Conservation (phyloP, 1,139 yeast genomes). For the Yamadazyma blattariae region DNA sequence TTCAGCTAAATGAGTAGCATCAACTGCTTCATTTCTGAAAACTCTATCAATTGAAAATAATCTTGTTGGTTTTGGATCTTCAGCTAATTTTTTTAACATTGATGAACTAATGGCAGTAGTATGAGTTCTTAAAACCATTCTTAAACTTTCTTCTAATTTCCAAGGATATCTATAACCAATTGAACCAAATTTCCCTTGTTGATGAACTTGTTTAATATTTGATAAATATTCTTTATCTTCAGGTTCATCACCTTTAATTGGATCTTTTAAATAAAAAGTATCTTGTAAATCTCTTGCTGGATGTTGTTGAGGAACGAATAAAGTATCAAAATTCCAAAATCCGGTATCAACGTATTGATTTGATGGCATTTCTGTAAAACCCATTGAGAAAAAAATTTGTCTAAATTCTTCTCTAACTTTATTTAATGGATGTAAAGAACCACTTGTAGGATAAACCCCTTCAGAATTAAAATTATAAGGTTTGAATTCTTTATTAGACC, state of each 20-base stretch:
- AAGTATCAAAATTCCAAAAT: constrained; percentile 97
- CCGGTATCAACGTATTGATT: constrained; percentile 97
- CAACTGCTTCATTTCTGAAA: constrained; percentile 99
- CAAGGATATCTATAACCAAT: constrained; percentile 98
- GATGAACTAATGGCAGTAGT: constrained; percentile 92
- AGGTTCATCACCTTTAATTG: constrained; percentile 74
- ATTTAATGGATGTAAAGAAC: constrained; percentile 94
- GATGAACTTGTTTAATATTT: constrained; percentile 79
- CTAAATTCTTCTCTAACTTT: constrained; percentile 97
- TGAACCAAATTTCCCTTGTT: constrained; percentile 88
- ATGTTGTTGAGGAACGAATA: constrained; percentile 97
- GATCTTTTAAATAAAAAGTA: constrained; percentile 95
- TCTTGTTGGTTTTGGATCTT: constrained; percentile 87
- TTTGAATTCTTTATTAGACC: constrained; percentile 85
- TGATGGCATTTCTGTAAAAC: constrained; percentile 98
- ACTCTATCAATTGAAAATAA: constrained; percentile 96
- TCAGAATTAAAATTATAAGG: constrained; percentile 95
- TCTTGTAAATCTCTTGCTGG: constrained; percentile 99
- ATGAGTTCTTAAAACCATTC: constrained; percentile 94
- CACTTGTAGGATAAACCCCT: constrained; percentile 82
- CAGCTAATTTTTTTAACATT: constrained; percentile 83
- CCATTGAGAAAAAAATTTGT: constrained; percentile 96
- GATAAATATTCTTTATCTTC: constrained; percentile 76
- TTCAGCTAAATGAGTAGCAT: constrained; percentile 99
- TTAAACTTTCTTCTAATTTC: constrained; percentile 86